phyloP scores from a whole-genome alignment of 208 protist species.

The Crithidia mellificae region DNA sequence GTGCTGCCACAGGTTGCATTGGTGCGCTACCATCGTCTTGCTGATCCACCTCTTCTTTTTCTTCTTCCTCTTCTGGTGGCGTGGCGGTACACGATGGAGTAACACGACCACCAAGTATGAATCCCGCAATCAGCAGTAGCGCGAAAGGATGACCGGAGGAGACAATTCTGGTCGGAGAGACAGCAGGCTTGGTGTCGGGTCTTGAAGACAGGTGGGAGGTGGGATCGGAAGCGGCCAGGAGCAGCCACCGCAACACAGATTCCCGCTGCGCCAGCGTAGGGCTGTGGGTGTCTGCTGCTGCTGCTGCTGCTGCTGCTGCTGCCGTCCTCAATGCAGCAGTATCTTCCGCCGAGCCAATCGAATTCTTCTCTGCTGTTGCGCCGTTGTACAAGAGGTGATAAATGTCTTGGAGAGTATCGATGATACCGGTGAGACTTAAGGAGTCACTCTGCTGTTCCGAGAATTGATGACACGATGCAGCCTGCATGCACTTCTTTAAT shows the following conservation, averaged over 20 bases:
- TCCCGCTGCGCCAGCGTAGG: slow-evolving; percentile 17
- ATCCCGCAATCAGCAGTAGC: slow-evolving; percentile 19
- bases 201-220: background rate
- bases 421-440: background rate
- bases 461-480: no score
- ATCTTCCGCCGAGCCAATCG: background rate
- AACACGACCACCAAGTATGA: slow-evolving; percentile 20
- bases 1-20: background rate
- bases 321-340: background rate
- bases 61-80: no score
- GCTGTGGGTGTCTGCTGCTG: no score
- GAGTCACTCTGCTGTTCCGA: no score
- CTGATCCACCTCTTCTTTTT: no score
- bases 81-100: slow-evolving; percentile 14
- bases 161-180: no score
- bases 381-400: background rate
- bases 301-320: background rate
- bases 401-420: slow-evolving; percentile 3
- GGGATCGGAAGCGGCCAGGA: slow-evolving; percentile 10
- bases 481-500: background rate
- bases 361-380: background rate
- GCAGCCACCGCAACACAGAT: slow-evolving; percentile 26
- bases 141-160: slow-evolving; percentile 29
- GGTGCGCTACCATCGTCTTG: background rate
- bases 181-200: background rate